Evolutionary conservation across 2,329 filamentous ascomycete species (phyloP).

Genomic region (Diaporthe vexans): DNA sequence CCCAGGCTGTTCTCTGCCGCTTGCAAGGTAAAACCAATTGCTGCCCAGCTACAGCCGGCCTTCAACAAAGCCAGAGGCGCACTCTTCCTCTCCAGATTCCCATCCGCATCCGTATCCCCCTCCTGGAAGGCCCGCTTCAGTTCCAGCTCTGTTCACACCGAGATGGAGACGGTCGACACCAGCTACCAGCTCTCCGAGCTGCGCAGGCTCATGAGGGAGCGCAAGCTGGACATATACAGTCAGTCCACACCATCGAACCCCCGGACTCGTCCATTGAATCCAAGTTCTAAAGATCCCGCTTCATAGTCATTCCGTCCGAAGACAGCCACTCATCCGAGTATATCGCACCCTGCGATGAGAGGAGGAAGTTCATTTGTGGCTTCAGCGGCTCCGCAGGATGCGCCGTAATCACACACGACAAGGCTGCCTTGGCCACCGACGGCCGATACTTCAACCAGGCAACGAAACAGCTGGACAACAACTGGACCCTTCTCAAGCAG

Average conservation of each 20-base stretch:
- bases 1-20: slow-evolving; percentile 27
- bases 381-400: slow-evolving; percentile 97
- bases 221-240: slow-evolving; percentile 94
- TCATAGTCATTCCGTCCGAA: slow-evolving; percentile 90
- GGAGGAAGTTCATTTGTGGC: slow-evolving; percentile 91
- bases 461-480: slow-evolving; percentile 87
- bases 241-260: slow-evolving; percentile 52
- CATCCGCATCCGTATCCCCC: slow-evolving; percentile 1
- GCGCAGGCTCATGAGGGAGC: slow-evolving; percentile 87
- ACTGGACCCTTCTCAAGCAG: slow-evolving; percentile 94
- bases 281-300: slow-evolving; percentile 53
- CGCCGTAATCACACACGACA: slow-evolving; percentile 87
- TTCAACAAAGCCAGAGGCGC: slow-evolving; percentile 10
- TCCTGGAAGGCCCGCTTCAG: slow-evolving; percentile 21
- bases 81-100: slow-evolving; percentile 8
- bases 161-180: slow-evolving; percentile 85
- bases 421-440: slow-evolving; percentile 92
- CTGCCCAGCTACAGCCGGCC: slow-evolving; percentile 4
- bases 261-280: slow-evolving; percentile 39
- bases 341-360: slow-evolving; percentile 93
- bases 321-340: slow-evolving; percentile 99
- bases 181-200: slow-evolving; percentile 81
- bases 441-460: slow-evolving; percentile 99
- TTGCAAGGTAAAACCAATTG: slow-evolving; percentile 16
- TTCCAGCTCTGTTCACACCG: slow-evolving; percentile 26